Percentiles rank a stretch among this genome's conserved stretches.
phyloP scores from a whole-genome alignment of 2,329 filamentous ascomycete genomes.

The Ceratocystis smalleyi region DNA sequence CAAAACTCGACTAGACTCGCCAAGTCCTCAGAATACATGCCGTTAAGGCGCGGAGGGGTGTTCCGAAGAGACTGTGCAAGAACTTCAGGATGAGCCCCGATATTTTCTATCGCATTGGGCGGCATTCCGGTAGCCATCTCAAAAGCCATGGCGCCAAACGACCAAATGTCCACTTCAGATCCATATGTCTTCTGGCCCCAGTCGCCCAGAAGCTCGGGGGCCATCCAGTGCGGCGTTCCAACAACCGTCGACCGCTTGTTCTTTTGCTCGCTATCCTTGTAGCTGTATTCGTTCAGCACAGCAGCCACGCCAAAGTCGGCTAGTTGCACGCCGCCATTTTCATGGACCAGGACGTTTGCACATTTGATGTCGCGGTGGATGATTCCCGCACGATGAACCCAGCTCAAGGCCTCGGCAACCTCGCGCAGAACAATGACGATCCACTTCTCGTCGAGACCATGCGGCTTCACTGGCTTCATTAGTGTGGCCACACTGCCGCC shows the following conservation, averaged over 20 bases:
- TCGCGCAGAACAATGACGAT: conserved; percentile 53
- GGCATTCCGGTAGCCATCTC: conserved; percentile 68
- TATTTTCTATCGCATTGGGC: conserved; percentile 42
- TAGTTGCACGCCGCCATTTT: conserved; percentile 61
- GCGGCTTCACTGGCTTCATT: conserved; percentile 51
- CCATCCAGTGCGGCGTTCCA: conserved; percentile 77
- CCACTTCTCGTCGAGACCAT: conserved; percentile 54
- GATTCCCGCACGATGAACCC: conserved; percentile 53
- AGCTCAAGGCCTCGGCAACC: conserved; percentile 48
- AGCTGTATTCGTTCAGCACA: conserved; percentile 28
- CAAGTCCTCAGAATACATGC: conserved; percentile 52
- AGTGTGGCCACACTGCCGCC: conserved; percentile 66
- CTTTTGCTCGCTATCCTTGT: conserved; percentile 48
- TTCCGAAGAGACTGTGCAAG: conserved; percentile 42
- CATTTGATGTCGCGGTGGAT: conserved; percentile 60
- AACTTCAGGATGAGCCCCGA: conserved; percentile 26
- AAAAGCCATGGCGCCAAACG: conserved; percentile 64
- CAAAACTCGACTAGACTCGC: conserved; percentile 59
- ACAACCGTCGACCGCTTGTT: conserved; percentile 70
- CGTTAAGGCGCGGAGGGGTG: conserved; percentile 53
- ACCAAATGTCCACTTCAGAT: conserved; percentile 68
- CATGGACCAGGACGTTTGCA: conserved; percentile 66
- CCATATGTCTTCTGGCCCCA: conserved; percentile 34
- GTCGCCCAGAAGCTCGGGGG: conserved; percentile 58
- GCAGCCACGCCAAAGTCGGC: conserved; percentile 69